These are phyloP conservation scores for Lignosus rhinocerotis DNA, from an alignment of 1,284 basidiomycete species.

Conservation along the genomic window DNA sequence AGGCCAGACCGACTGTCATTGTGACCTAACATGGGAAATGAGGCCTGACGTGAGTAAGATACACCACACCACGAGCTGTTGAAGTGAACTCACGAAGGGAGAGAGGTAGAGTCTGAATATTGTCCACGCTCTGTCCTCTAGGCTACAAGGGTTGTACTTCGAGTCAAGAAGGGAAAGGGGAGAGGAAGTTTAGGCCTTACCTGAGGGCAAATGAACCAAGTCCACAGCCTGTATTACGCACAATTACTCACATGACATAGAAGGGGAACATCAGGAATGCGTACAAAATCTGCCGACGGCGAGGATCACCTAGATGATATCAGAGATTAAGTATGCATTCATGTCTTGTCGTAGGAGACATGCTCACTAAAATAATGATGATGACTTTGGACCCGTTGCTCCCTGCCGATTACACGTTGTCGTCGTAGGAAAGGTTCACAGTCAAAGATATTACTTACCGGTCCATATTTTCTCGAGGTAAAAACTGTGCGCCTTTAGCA, in stretches of 20 bases:
- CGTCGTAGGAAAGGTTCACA: background rate
- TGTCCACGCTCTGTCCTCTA: background rate
- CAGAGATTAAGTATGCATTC: too few relatives aligned
- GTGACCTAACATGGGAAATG: background rate
- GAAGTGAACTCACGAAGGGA: background rate
- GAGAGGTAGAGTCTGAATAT: background rate
- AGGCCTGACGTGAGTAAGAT: too few relatives aligned
- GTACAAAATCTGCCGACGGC: background rate
- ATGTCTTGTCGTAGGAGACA: too few relatives aligned
- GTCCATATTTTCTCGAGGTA: background rate
- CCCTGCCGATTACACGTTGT: too few relatives aligned
- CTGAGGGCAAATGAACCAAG: background rate
- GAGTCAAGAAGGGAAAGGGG: background rate
- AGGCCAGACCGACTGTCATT: constrained; percentile 11
- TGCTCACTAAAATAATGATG: too few relatives aligned
- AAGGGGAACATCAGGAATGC: background rate
- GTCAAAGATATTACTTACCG: background rate
- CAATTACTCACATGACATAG: background rate
- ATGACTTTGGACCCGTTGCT: too few relatives aligned
- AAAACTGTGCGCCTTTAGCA: background rate
- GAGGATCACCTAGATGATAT: background rate
- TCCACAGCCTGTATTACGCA: background rate
- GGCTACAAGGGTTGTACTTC: background rate
- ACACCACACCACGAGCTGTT: background rate
- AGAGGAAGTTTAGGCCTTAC: background rate